phyloP scores from a whole-genome alignment of 1,139 yeast species.

The Debaryomyces udenii region DNA sequence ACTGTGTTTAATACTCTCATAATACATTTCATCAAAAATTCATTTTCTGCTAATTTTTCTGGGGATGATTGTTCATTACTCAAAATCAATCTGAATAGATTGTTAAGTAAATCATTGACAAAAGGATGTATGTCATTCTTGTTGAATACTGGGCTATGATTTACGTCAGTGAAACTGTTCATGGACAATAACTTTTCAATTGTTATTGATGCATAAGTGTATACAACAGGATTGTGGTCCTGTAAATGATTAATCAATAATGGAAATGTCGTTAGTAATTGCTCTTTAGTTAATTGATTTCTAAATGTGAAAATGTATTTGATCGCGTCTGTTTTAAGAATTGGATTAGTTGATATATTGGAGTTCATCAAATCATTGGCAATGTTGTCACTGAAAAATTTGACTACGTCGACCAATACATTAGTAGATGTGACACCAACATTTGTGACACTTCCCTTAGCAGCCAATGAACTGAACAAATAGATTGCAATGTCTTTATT shows the following conservation, averaged over 20 bases:
- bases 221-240: constrained; percentile 73
- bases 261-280: constrained; percentile 80
- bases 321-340: constrained; percentile 88
- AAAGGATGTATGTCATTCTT: constrained; percentile 65
- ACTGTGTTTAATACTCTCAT: constrained; percentile 82
- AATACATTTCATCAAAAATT: constrained; percentile 83
- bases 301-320: constrained; percentile 88
- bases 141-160: constrained; percentile 59
- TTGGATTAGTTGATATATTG: constrained; percentile 55
- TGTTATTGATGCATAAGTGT: constrained; percentile 91
- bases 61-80: constrained; percentile 50
- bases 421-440: constrained; percentile 91
- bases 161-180: constrained; percentile 54
- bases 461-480: constrained; percentile 85
- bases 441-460: constrained; percentile 83
- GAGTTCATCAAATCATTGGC: constrained; percentile 72
- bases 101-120: constrained; percentile 56
- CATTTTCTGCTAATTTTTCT: constrained; percentile 93
- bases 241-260: constrained; percentile 70
- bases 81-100: constrained; percentile 67
- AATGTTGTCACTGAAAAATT: constrained; percentile 78
- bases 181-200: constrained; percentile 85
- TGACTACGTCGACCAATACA: constrained; percentile 79
- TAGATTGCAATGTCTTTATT: constrained; percentile 86
- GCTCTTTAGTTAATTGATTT: constrained; percentile 88